Conservation (phyloP, 305 asterid genomes). For the Solanum chacoense region DNA sequence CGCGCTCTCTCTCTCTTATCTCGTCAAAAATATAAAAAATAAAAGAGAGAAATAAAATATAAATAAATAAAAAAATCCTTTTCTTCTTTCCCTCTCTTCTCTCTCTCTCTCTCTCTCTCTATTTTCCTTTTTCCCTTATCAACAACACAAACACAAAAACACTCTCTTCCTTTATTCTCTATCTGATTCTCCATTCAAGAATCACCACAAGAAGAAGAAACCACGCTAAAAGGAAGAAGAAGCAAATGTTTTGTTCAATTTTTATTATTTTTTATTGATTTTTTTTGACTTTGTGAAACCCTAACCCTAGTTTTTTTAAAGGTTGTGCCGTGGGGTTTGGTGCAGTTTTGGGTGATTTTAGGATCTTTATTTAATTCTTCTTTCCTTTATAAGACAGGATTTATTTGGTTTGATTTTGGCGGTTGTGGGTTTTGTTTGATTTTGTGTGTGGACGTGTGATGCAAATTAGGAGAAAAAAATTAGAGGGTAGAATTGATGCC, state of each 20-base stretch:
- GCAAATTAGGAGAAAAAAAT: constrained; percentile 15
- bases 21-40: not conserved
- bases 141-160: constrained; percentile 10
- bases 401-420: not conserved
- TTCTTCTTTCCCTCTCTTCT: constrained; percentile 11
- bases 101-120: constrained; percentile 2
- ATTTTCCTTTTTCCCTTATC: constrained; percentile 26
- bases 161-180: constrained; percentile 6
- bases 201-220: not conserved
- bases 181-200: not conserved
- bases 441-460: constrained; percentile 12
- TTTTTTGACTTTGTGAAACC: not conserved
- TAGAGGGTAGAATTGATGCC: constrained; percentile 35
- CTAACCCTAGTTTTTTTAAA: constrained; percentile 15
- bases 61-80: not conserved
- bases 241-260: not conserved
- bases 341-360: not conserved
- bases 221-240: not conserved
- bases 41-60: not conserved
- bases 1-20: constrained; percentile 2
- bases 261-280: not conserved
- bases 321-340: not conserved
- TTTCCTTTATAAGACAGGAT: not conserved
- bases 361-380: not conserved
- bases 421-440: not conserved